Evolutionary conservation across 495 filamentous ascomycete genomes (phyloP), one percentile per base, ranked within the genome.

Genomic region (Letharia columbiana): DNA sequence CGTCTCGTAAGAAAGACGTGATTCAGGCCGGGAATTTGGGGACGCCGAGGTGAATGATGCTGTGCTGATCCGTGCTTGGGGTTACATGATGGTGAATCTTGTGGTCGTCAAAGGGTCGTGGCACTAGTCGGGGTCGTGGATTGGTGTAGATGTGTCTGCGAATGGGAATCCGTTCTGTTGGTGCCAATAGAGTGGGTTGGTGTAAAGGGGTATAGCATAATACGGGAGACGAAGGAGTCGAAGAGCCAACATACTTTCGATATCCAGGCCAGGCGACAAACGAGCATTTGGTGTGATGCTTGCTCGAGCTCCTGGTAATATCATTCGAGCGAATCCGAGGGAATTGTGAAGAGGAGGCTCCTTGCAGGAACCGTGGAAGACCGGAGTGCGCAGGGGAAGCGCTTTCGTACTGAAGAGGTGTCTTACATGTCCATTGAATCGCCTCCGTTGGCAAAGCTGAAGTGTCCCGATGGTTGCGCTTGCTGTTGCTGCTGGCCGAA

Each of bases 371-470:
- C 31, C 5, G 33, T 6, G 17, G 20, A 57, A 54, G 58, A 37
- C 58, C 5, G 35, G 50, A 10, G 33, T 45, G 54, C 42, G 15
- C 40, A 39, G 18, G 37, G 45, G 17, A 63, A 45, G 61, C n/a
- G 52, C 20, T 57, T 49, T 28, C 44, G 35, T 64, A 31, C 15
- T 54, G 50, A 20, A 35, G 5, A 37, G 40, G 28, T 33, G n/a
- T 58, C 81, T 87, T 90, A 98, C 94, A 99, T 99, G 72, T 99
- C 95, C 95, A 99, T 99, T 41, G 89, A 90, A 76, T 96, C 94
- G 62, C 83, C 82, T 62, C 90, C 92, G 77, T 95, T 96, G 67
- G 90, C 90, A 73, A 89, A 98, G 82, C 88, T 96, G 85, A 98
- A 98, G 61, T 89, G 86, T 64, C 86, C 86, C 61, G 86, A 83